Percentiles rank a stretch among this genome's conserved stretches.
Conservation (phyloP, 2,329 filamentous ascomycete genomes). For the Penicillium sclerotiorum region DNA sequence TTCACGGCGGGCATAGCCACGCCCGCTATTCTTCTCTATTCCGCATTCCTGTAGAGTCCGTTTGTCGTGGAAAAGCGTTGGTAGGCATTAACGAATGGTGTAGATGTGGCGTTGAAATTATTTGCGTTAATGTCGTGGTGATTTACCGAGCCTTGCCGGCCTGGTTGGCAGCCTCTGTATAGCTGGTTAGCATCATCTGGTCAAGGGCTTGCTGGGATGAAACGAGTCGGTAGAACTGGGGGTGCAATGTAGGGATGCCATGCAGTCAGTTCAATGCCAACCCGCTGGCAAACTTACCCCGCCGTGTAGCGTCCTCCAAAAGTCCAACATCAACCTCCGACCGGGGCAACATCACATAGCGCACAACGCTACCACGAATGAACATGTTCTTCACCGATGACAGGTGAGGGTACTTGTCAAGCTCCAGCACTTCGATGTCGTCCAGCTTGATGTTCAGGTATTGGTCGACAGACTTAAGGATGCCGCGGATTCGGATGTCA, state of each 20-base stretch:
- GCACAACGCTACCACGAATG: constrained; percentile 87
- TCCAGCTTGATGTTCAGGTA: constrained; percentile 99
- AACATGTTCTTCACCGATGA: constrained; percentile 93
- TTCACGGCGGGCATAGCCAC: background rate
- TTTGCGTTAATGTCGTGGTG: constrained; percentile 19
- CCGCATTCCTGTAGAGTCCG: constrained; percentile 10
- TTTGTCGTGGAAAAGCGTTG: constrained; percentile 14
- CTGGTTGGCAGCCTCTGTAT: constrained; percentile 53
- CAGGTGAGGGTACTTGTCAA: constrained; percentile 92
- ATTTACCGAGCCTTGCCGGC: constrained; percentile 52
- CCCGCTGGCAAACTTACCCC: constrained; percentile 59
- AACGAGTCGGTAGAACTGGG: too few relatives aligned
- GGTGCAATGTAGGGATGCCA: background rate
- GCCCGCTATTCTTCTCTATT: constrained; percentile 5
- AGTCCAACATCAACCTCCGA: constrained; percentile 81
- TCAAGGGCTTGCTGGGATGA: too few relatives aligned
- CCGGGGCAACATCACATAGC: constrained; percentile 86
- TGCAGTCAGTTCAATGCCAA: background rate
- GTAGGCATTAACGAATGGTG: constrained; percentile 18
- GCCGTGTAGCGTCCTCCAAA: constrained; percentile 85
- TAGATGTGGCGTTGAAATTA: constrained; percentile 19
- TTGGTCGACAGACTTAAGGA: constrained; percentile 95
- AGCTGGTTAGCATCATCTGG: constrained; percentile 6
- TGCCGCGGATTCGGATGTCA: constrained; percentile 95
- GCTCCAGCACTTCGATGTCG: constrained; percentile 88